Percentiles rank a stretch among this genome's conserved stretches.
phyloP scores from a whole-genome alignment of 805 yeast genomes.

The Ogataea glucozyma region DNA sequence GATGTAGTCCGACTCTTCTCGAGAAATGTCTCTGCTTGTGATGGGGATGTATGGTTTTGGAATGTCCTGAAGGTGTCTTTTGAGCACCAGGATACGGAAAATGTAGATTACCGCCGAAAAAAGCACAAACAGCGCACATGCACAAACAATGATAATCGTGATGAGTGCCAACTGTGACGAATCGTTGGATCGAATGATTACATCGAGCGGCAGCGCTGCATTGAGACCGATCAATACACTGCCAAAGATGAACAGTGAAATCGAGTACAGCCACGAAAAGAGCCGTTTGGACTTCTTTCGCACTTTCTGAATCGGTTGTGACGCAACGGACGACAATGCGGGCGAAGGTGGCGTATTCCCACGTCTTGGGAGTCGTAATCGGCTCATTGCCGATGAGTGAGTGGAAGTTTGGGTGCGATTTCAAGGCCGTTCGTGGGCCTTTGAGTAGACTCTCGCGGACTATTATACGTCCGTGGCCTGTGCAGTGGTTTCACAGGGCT shows the following conservation, averaged over 20 bases:
- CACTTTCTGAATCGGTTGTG: too few relatives aligned
- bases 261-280: constrained; percentile 45
- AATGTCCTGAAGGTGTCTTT: constrained; percentile 66
- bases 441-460: too few relatives aligned
- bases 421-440: too few relatives aligned
- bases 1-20: constrained; percentile 43
- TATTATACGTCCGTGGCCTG: too few relatives aligned
- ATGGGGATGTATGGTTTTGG: constrained; percentile 78
- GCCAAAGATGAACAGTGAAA: constrained; percentile 43
- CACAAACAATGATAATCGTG: constrained; percentile 76
- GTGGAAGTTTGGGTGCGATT: too few relatives aligned
- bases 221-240: constrained; percentile 55
- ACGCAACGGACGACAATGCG: too few relatives aligned
- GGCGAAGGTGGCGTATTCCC: too few relatives aligned
- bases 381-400: too few relatives aligned
- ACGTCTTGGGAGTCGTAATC: too few relatives aligned
- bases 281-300: constrained; percentile 24
- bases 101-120: constrained; percentile 52
- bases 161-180: constrained; percentile 67
- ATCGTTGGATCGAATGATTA: constrained; percentile 58
- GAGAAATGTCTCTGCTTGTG: constrained; percentile 58
- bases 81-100: constrained; percentile 57
- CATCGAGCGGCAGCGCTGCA: constrained; percentile 77
- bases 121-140: constrained; percentile 60
- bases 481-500: too few relatives aligned